A percentile compares a stretch with the other conserved stretches of the same genome.
These are phyloP conservation scores for Colletotrichum paranaense DNA, from an alignment of 2,329 filamentous ascomycete species.

Conservation along the genomic window DNA sequence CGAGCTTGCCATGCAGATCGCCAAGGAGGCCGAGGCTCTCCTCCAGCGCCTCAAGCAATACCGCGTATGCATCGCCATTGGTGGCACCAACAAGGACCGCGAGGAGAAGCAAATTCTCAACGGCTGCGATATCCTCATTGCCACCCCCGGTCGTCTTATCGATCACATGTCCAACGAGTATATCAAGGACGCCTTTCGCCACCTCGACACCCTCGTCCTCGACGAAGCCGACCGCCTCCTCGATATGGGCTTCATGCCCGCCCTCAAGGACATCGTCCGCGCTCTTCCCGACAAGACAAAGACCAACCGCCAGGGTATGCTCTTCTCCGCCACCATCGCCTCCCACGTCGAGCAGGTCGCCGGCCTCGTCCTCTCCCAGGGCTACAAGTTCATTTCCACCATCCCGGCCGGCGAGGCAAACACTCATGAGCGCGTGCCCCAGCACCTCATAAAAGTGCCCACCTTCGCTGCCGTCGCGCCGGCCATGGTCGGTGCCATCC, in stretches of 20 bases:
- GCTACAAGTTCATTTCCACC: constrained; percentile 86
- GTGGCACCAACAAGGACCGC: constrained; percentile 79
- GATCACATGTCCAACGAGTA: constrained; percentile 83
- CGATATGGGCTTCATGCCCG: constrained; percentile 86
- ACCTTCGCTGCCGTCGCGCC: constrained; percentile 75
- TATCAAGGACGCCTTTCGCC: constrained; percentile 72
- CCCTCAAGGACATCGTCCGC: constrained; percentile 80
- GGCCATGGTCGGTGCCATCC: constrained; percentile 68
- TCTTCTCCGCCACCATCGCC: constrained; percentile 88
- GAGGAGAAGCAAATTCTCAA: constrained; percentile 77
- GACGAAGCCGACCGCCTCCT: constrained; percentile 86
- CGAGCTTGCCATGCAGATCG: constrained; percentile 77
- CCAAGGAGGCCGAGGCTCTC: constrained; percentile 76
- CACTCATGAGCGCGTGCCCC: constrained; percentile 81
- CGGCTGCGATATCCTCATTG: constrained; percentile 84
- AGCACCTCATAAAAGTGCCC: constrained; percentile 76
- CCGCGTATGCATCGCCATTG: constrained; percentile 82
- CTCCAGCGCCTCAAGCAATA: constrained; percentile 79
- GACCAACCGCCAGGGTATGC: constrained; percentile 76
- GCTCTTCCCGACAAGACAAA: constrained; percentile 72
- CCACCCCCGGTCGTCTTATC: constrained; percentile 81
- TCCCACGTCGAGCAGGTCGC: constrained; percentile 83
- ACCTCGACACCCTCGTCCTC: constrained; percentile 82
- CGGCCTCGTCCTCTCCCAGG: constrained; percentile 71
- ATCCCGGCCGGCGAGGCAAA: constrained; percentile 79